Conservation (phyloP, 257 asterid genomes). For the Nicotiana sylvestris region DNA sequence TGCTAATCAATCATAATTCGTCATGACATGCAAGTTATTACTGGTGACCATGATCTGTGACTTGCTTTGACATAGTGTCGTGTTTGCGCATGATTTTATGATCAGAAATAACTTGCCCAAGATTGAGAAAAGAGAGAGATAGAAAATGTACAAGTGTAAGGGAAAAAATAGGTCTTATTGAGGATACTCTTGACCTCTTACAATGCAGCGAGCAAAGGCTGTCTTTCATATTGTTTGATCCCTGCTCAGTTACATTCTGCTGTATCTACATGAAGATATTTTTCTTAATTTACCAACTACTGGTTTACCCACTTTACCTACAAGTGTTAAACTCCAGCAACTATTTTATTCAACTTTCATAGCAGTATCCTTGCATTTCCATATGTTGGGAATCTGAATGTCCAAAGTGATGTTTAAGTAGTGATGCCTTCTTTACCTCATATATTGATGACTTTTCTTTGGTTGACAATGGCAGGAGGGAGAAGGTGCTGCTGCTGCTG, state of each 20-base stretch:
- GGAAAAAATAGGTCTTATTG: not conserved
- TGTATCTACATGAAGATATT: not conserved
- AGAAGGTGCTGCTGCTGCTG: slow-evolving; percentile 7
- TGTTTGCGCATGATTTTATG: not conserved
- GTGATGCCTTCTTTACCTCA: not conserved
- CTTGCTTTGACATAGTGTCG: not conserved
- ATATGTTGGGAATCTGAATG: not conserved
- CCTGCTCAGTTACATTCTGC: not conserved
- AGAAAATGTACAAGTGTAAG: not conserved
- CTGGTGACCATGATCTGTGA: not conserved
- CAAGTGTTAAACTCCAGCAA: not conserved
- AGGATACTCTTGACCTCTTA: not conserved
- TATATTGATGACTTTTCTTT: not conserved
- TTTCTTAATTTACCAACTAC: not conserved
- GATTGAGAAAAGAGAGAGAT: not conserved
- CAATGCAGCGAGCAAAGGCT: not conserved
- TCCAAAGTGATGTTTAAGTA: not conserved
- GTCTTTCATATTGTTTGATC: not conserved
- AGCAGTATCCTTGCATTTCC: not conserved
- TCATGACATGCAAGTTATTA: not conserved
- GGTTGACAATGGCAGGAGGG: slow-evolving; percentile 20
- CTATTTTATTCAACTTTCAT: not conserved
- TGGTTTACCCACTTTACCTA: not conserved
- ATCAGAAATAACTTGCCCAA: not conserved
- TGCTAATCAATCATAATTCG: not conserved